Evolutionary conservation across 2,329 filamentous ascomycete species (phyloP).

Genomic region (Curvularia sp.): DNA sequence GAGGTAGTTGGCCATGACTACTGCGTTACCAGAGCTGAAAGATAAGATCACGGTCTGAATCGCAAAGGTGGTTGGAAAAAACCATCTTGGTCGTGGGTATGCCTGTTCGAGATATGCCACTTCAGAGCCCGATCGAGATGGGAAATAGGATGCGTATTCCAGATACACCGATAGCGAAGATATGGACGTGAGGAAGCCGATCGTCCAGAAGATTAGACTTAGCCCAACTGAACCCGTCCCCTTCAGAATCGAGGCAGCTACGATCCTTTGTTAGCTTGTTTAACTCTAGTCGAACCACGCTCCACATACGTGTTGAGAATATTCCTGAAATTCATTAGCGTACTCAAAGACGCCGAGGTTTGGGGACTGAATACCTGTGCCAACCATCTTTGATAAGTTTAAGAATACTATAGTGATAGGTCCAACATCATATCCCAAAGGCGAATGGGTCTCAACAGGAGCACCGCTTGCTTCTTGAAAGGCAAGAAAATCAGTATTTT

Average conservation of each 20-base stretch:
- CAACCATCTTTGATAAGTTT: conserved; percentile 43
- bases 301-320: background rate
- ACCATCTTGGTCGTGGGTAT: conserved; percentile 36
- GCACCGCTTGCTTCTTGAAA: conserved; percentile 41
- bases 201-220: conserved; percentile 39
- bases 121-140: conserved; percentile 39
- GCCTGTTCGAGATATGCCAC: conserved; percentile 43
- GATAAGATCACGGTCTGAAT: conserved; percentile 41
- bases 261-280: conserved; percentile 24
- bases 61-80: conserved; percentile 41
- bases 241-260: conserved; percentile 24
- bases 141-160: conserved; percentile 39
- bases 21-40: conserved; percentile 41
- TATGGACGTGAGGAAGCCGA: conserved; percentile 38
- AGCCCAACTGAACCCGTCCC: conserved; percentile 38
- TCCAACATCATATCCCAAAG: conserved; percentile 42
- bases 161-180: conserved; percentile 37
- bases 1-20: conserved; percentile 42
- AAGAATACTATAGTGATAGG: conserved; percentile 40
- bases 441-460: conserved; percentile 40
- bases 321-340: background rate
- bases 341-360: background rate
- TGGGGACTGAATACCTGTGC: conserved; percentile 33
- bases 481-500: conserved; percentile 25
- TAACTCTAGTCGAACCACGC: background rate